Base-by-base conservation (phyloP, 768 basidiomycete genomes). In the Collybiopsis luxurians region DNA sequence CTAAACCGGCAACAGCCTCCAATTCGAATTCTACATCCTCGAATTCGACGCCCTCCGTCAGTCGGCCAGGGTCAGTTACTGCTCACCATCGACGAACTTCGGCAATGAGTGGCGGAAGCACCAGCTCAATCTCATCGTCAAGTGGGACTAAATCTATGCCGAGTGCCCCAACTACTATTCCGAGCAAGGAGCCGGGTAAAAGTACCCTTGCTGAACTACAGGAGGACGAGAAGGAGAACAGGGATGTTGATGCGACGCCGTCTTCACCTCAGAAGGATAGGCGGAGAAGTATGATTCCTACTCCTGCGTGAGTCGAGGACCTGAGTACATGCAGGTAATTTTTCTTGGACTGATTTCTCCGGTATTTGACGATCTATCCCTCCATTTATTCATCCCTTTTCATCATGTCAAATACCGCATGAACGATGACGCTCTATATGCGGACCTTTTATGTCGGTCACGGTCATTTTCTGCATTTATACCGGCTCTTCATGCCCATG, bases 151-250 rank as follows among this genome's bases (percentile, higher is more conserved):
- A 54, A 34, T 24, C 53, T 10, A 44, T 67, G 38, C 38, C 66
- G 17, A 71, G 71, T 55, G 65, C 69, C 43, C 63, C 73, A 19
- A 72, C 63, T 50, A 63, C 68, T 11, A 76, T 72, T 55, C 72
- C 74, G 10, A 65, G 69, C 42, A 68, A 75, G 17, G 79, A 75
- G 15, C n/a, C 74, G 10, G 65, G 69, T 43, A 68, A 75, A 15
- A 79, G 75, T 23, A 30, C n/a, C 12, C 36, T 51, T 7, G 36
- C 31, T 59, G 62, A 73, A 26, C 66, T 71, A 11, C 79, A 80
- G 66, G 63, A 70, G 31, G 78, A 80, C 53, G 84, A 86, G 65
- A 87, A 86, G 70, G 84, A 86, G 71, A 87, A 87, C 60, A 65
- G 80, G 54, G 73, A 74, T 57, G 45, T n/a, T 44, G 43, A 56